Evolutionary conservation across 345 rosid genomes (phyloP), one percentile per base, ranked within the genome.

Genomic region (Citrus medica): DNA sequence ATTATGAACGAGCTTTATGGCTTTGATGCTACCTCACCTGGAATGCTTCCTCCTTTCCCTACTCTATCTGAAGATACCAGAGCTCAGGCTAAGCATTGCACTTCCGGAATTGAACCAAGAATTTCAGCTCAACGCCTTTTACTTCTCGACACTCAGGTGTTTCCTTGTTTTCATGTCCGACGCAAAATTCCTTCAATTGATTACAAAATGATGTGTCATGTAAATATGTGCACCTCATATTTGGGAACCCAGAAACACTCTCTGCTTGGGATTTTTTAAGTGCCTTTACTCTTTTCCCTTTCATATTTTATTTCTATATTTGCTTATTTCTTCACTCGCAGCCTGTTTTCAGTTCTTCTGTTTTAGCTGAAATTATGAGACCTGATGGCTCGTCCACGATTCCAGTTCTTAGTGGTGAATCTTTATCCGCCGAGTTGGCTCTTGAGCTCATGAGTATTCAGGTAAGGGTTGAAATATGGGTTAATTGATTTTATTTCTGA

Each of bases 1-100:
- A 88, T 93, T 72, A 84, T 92, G 96, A 92, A 93, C 81, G 90
- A 91, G 78, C 89, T 93, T 74, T 93, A 93, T 78, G 93, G 96
- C 67, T 89, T 88, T 79, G 94, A 90, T 82, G 88, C 87, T 13
- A 85, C 71, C 81, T 91, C 95, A 25, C 89, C 93, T 37, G 97
- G 94, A 61, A 92, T 89, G 98, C 84, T 89, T 14, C 94, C 93
- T n/a, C 96, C 94, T 55, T 91, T 93, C 77, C 64, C 85, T 3
- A 46, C 85, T 42, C 94, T 89, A 55, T 84, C 94, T 2, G 96
- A 93, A 77, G 98, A 91, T 51, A 87, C 85, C 27, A 86, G 85
- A 83, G 88, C 90, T 61, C 82, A 81, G 85, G 92, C 92, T 37
- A 92, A 85, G 84, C 98, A 93, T 78, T 91, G 91, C 76, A 91